Conservation (phyloP, 2,329 filamentous ascomycete genomes). For the Incumbomyces lentus region DNA sequence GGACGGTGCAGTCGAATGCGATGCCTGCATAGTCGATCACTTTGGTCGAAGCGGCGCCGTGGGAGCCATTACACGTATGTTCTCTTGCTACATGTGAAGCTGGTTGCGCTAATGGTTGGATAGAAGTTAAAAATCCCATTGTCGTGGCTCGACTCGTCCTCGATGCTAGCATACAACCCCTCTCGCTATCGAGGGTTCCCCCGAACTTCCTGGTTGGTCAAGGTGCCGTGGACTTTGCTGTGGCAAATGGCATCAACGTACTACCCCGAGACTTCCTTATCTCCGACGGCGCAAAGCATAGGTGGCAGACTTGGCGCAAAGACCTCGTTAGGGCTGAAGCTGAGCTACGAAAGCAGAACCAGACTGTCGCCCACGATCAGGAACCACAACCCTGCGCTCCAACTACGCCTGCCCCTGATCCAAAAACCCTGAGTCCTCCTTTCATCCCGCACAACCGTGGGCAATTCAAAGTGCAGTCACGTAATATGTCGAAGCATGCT, state of each 20-base stretch:
- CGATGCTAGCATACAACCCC: slow-evolving; percentile 60
- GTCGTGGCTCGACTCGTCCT: slow-evolving; percentile 74
- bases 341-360: slow-evolving; percentile 23
- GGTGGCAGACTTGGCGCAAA: slow-evolving; percentile 64
- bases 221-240: slow-evolving; percentile 78
- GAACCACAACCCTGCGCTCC: neutral
- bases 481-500: slow-evolving; percentile 1
- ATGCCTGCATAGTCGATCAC: slow-evolving; percentile 88
- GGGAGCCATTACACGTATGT: slow-evolving; percentile 76
- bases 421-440: slow-evolving; percentile 4
- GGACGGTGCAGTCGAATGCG: slow-evolving; percentile 84
- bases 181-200: slow-evolving; percentile 81
- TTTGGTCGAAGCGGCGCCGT: slow-evolving; percentile 84
- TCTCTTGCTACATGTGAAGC: slow-evolving; percentile 17
- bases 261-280: slow-evolving; percentile 67
- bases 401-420: neutral
- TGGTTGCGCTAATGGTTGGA: neutral
- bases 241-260: slow-evolving; percentile 62
- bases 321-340: slow-evolving; percentile 56
- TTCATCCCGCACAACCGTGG: neutral
- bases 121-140: slow-evolving; percentile 89
- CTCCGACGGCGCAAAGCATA: slow-evolving; percentile 67
- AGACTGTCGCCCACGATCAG: neutral
- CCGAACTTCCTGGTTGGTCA: slow-evolving; percentile 83
- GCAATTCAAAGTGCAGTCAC: neutral